Evolutionary conservation across 2,329 filamentous ascomycete species (phyloP).

Genomic region (Neonectria sp.): DNA sequence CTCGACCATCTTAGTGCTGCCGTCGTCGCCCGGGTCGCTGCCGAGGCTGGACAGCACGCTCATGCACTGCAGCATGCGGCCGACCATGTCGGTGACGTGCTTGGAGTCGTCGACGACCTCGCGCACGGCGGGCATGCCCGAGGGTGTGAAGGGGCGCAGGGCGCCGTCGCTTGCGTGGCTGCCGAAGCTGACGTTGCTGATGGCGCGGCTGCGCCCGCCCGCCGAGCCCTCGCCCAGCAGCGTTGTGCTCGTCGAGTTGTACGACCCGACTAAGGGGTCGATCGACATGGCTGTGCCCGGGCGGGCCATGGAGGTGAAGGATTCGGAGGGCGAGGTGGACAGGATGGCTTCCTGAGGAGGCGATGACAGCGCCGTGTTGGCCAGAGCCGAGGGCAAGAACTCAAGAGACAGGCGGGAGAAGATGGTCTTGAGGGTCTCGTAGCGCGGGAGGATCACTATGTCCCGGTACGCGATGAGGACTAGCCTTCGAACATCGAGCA

Average conservation of each 20-base stretch:
- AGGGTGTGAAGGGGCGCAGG: constrained; percentile 68
- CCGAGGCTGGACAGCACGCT: constrained; percentile 87
- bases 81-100: constrained; percentile 93
- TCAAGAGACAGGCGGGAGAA: constrained; percentile 93
- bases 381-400: constrained; percentile 72
- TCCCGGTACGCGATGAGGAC: constrained; percentile 92
- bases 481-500: constrained; percentile 89
- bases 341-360: constrained; percentile 66
- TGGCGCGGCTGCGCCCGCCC: constrained; percentile 80
- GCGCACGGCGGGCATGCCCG: constrained; percentile 58
- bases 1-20: constrained; percentile 84
- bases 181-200: constrained; percentile 84
- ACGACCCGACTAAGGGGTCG: constrained; percentile 82
- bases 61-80: constrained; percentile 95
- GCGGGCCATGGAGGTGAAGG: constrained; percentile 63
- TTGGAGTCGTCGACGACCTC: constrained; percentile 78
- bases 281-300: constrained; percentile 83
- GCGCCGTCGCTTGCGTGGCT: constrained; percentile 65
- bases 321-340: constrained; percentile 67
- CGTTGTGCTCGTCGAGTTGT: constrained; percentile 84
- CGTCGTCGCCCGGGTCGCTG: constrained; percentile 74
- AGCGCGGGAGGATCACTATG: constrained; percentile 87
- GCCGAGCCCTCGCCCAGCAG: constrained; percentile 77
- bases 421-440: constrained; percentile 89
- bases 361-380: constrained; percentile 67